Evolutionary conservation across 768 basidiomycete species (phyloP).

Genomic region (Mycena maculata): DNA sequence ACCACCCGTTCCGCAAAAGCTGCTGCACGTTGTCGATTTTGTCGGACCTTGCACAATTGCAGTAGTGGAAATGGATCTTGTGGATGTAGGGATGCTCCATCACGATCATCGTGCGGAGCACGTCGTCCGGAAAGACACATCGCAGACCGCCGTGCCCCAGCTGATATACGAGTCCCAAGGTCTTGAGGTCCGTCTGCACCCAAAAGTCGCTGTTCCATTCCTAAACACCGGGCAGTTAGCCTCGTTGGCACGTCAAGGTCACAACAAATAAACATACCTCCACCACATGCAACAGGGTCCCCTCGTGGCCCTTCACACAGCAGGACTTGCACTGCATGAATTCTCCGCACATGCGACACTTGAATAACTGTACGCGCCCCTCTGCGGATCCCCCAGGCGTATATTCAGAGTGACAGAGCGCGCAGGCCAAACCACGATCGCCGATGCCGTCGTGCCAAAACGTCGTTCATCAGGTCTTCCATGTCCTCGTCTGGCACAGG

Average conservation of each 20-base stretch:
- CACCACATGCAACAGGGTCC: not conserved
- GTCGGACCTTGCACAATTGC: constrained; percentile 10
- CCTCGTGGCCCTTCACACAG: not conserved
- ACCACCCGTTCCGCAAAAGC: constrained; percentile 10
- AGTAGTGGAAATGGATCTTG: constrained; percentile 13
- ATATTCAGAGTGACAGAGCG: not conserved
- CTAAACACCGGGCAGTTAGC: not conserved
- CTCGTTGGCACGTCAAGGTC: not conserved
- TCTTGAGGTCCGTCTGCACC: constrained; percentile 1
- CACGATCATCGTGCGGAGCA: constrained; percentile 10
- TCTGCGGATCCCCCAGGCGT: not conserved
- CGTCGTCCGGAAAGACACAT: not conserved
- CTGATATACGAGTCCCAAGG: constrained; percentile 25
- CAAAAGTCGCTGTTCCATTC: constrained; percentile 26
- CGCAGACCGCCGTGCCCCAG: constrained; percentile 26
- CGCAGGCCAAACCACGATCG: not conserved
- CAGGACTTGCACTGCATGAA: constrained; percentile 13
- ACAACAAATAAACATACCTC: not conserved
- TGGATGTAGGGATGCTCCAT: constrained; percentile 23
- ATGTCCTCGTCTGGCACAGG: not conserved
- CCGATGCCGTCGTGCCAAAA: not conserved
- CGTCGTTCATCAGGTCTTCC: not conserved
- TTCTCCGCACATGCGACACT: not conserved
- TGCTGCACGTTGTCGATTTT: not conserved
- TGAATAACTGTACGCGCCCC: constrained; percentile 1